Evolutionary conservation across 176 grass and related monocot species (phyloP), one percentile per base, ranked within the genome.

Genomic region (Eleusine coracana): DNA sequence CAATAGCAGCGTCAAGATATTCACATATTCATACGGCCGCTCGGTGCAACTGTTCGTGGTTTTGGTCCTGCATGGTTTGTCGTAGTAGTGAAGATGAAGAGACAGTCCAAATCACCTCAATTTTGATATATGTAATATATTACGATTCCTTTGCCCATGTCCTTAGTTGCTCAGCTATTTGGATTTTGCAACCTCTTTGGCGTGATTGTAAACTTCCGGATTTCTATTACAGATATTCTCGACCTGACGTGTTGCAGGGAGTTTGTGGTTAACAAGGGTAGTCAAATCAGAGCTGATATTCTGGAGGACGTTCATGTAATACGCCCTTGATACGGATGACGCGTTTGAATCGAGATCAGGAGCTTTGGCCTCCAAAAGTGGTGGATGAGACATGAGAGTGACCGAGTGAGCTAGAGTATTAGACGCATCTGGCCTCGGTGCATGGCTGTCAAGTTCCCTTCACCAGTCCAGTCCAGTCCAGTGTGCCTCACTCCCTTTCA

Each of bases 51-150:
- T 42, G 41, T 87, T 25, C 7, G 39, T 70, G 76, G 63, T 61
- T 59, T 55, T 14, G 48, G 58, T 48, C 31, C 56, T 74, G 62
- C 83, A 76, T 71, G 82, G 55, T 50, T 73, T 78, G 50, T 34
- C 27, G 79, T 75, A 60, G 84, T 28, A 45, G 60, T 86, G 60
- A 25, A 79, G 51, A 18, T 41, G 80, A 61, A 31, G 51, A 69
- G 45, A 60, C 25, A 42, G 41, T 69, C 44, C 4, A 66, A 83
- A 46, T 69, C 61, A 64, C 61, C 84, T 86, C 60, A 90, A 73
- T 90, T 90, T 90, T 86, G 88, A 74, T 74, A 86, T 68, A 68
- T 81, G 70, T 70, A 87, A 37, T 61, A 67, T 74, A 67, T 67
- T 29, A 67, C 21, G 39, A 78, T 46, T 27, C 40, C 36, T 81